A percentile compares a stretch with the other conserved stretches of the same genome.
These are phyloP conservation scores for Venturiaceae sp. DNA, from an alignment of 2,329 filamentous ascomycete species.

Conservation along the genomic window DNA sequence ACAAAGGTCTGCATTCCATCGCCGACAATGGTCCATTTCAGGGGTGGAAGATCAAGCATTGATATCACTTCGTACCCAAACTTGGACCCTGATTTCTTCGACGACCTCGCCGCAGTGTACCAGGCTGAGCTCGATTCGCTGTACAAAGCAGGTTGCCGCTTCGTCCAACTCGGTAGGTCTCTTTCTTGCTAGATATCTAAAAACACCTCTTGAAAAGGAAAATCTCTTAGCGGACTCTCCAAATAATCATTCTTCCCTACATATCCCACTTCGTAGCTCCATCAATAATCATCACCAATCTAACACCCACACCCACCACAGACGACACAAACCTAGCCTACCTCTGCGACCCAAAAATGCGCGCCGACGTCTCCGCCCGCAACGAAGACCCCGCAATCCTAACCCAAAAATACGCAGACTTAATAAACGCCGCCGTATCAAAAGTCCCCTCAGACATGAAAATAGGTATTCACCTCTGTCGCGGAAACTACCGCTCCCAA, in stretches of 20 bases:
- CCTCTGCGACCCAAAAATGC: slow-evolving; percentile 24
- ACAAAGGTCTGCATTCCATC: slow-evolving; percentile 49
- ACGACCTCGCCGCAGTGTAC: slow-evolving; percentile 37
- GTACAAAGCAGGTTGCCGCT: slow-evolving; percentile 34
- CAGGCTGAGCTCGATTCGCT: slow-evolving; percentile 35
- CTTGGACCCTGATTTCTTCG: slow-evolving; percentile 45
- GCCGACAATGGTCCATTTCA: slow-evolving; percentile 53
- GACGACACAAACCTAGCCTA: slow-evolving; percentile 38
- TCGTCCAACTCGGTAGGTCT: slow-evolving; percentile 28
- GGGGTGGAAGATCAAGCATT: slow-evolving; percentile 44
- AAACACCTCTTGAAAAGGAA: no score
- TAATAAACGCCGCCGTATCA: slow-evolving; percentile 64
- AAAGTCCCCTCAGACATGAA: slow-evolving; percentile 60
- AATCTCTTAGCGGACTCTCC: no score
- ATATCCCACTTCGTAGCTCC: neutral
- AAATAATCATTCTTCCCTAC: no score
- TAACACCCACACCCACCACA: neutral
- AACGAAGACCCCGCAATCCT: slow-evolving; percentile 55
- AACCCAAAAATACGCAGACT: slow-evolving; percentile 48
- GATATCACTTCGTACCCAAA: slow-evolving; percentile 43
- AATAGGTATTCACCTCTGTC: slow-evolving; percentile 66
- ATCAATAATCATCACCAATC: neutral
- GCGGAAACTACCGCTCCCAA: slow-evolving; percentile 40
- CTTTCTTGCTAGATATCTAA: slow-evolving; percentile 19
- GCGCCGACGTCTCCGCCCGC: slow-evolving; percentile 43